Percentiles rank a stretch among this genome's conserved stretches.
phyloP scores from a whole-genome alignment of 2,329 filamentous ascomycete species.

The Alternaria arbusti region DNA sequence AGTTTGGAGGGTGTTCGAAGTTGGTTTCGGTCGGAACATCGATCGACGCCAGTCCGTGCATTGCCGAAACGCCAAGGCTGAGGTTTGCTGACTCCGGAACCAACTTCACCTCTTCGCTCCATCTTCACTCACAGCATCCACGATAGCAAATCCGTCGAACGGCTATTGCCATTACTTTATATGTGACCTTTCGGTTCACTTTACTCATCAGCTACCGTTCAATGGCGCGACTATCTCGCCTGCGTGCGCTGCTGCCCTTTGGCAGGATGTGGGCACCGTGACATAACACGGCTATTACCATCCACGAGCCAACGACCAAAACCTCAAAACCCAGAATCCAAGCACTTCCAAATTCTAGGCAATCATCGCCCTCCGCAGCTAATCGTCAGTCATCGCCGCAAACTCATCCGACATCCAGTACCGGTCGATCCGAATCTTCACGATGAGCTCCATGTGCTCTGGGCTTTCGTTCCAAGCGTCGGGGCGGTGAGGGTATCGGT shows the following conservation, averaged over 20 bases:
- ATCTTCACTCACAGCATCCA: conserved; percentile 1
- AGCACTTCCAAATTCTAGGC: no score
- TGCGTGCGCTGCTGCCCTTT: not conserved
- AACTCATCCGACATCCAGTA: conserved; percentile 31
- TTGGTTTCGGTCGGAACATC: conserved; percentile 23
- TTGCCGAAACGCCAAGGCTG: conserved; percentile 17
- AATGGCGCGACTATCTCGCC: not conserved
- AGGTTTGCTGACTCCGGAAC: conserved; percentile 6
- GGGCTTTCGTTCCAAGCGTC: conserved; percentile 33
- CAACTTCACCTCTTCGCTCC: conserved; percentile 14
- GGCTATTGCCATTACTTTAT: not conserved
- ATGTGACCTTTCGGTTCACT: no score
- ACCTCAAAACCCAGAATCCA: not conserved
- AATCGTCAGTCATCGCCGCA: conserved; percentile 11
- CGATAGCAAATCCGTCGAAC: not conserved
- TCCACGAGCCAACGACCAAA: not conserved
- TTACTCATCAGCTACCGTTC: not conserved
- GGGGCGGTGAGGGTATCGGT: conserved; percentile 7
- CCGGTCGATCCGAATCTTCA: conserved; percentile 16
- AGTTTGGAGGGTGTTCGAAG: conserved; percentile 29
- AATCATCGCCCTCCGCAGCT: not conserved
- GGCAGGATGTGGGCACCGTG: not conserved
- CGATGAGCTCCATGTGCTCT: conserved; percentile 31
- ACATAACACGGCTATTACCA: not conserved
- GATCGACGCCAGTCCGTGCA: conserved; percentile 14